Evolutionary conservation across 169 alveolate species (phyloP).

Genomic region (Eimeria sp.): DNA sequence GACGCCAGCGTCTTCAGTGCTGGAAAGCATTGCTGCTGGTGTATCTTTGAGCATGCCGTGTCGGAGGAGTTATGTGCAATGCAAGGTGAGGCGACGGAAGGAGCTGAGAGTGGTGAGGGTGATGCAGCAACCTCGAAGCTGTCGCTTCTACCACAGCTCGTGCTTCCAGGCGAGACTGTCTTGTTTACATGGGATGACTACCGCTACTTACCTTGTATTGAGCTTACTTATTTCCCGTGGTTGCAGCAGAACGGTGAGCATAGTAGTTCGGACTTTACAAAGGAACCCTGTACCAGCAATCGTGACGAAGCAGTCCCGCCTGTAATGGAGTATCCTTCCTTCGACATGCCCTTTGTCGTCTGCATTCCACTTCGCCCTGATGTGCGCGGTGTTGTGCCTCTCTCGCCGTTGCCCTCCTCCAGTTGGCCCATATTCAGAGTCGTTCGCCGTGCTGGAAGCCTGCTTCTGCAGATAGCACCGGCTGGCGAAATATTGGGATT

Average conservation of each 20-base stretch:
- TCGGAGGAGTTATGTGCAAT: conserved; percentile 33
- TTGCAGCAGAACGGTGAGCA: conserved; percentile 1
- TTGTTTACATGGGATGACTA: conserved; percentile 78
- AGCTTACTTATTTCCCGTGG: conserved; percentile 64
- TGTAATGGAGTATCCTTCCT: not conserved
- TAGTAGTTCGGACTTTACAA: not conserved
- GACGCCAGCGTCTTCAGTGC: not conserved
- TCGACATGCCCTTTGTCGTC: conserved; percentile 31
- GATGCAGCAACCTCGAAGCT: not conserved
- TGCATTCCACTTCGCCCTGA: conserved; percentile 56
- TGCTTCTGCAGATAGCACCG: conserved; percentile 59
- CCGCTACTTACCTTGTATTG: conserved; percentile 65
- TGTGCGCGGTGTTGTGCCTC: conserved; percentile 54
- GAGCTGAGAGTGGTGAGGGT: conserved; percentile 26
- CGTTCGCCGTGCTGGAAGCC: conserved; percentile 47
- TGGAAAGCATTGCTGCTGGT: conserved; percentile 32
- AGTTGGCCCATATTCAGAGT: conserved; percentile 32
- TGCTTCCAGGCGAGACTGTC: conserved; percentile 79
- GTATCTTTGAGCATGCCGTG: conserved; percentile 47
- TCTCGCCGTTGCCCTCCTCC: conserved; percentile 36
- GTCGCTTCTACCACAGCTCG: conserved; percentile 72
- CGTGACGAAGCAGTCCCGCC: not conserved
- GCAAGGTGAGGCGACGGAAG: not conserved
- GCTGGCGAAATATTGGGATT: conserved; percentile 31
- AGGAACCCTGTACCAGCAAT: not conserved